Evolutionary conservation across 1,139 yeast species (phyloP), one percentile per base, ranked within the genome.

Genomic region (Geotrichum restrictum): DNA sequence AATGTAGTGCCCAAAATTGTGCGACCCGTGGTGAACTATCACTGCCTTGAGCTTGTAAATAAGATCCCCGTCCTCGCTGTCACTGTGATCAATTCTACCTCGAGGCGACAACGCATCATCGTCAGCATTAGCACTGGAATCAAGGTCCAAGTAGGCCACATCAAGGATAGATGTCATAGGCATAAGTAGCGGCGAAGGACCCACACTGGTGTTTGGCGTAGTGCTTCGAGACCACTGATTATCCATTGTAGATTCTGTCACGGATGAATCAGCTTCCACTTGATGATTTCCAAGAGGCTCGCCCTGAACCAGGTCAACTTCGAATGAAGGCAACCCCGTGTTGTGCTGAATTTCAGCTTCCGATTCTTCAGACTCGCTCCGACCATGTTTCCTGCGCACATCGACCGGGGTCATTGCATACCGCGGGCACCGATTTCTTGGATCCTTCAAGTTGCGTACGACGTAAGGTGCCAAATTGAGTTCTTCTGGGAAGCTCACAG

Each of bases 1-100:
- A 55, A 91, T 88, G 67, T 91, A 91, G 67, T 91, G 98, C 21
- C 98, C 98, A 67, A 88, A 91, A 64, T 91, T 88, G 63, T 91
- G 97, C 2, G 96, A 86, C 48, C 98, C 98, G 66, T 83, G 88
- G 67, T 91, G 98, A 1, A 91, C 83, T 47, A 91, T 86, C 1
- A 87, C 94, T 1, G 96, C 88, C 63, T 85, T 86, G 55, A 91
- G 75, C 48, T 81, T 76, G 65, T 91, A 91, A 32, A 77, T 70
- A 21, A 57, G 49, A n/a, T 38, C 42, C 29, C 5, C 13, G 37
- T 10, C 13, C 38, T 27, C 11, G 14, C 18, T 7, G 41, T 16
- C n/a, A 21, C 5, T 14, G 21, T 14, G 18, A 8, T 16, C 4
- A 21, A 13, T 14, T 37, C 41, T 14, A 37, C 29, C 8, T 11